Base-by-base conservation (phyloP, 495 filamentous ascomycete species). In the Aspergillus ellipticus region DNA sequence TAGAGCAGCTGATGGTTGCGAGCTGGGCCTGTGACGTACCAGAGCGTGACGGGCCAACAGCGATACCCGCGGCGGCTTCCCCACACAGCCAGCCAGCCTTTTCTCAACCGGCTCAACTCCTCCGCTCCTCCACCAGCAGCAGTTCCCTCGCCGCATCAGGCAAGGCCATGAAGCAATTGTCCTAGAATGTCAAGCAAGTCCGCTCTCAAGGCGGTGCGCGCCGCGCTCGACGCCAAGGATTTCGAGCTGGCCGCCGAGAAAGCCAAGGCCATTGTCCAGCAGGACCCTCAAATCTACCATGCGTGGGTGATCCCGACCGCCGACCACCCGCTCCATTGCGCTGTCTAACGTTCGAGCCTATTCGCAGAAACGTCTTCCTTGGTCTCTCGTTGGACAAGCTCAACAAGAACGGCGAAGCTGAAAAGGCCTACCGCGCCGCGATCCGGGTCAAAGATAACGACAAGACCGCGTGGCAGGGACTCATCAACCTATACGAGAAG, bases 401-500 rank as follows among this genome's bases (percentile, higher is more conserved):
- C 59, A 82, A 83, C 54, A 80, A 84, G 53, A 71, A 74, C 29
- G 82, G 87, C 1, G 85, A 89, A 28, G 83, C 92, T 2, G 92
- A 92, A 58, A 76, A 74, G 29, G 82, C 85, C 1, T 97, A 97
- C 66, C 71, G 80, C n/a, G 71, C 83, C 22, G 93, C 94, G 4
- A 84, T 89, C n/a, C 72, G 70, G 16, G 73, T 82, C 31, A 88
- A 87, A 53, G 66, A 72, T 10, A 71, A 76, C 16, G 87, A 89
- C 41, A 73, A 79, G 39, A 82, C 90, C 53, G 88, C 89, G 58
- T 97, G 91, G 92, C 88, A 94, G 72, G 94, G 94, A 6, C 74
- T 97, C n/a, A 80, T 94, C 64, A 87, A 82, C 58, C 64, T 97
- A 10, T 96, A 93, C 64, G 89, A 96, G 63, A 86, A 81, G 55